phyloP scores from a whole-genome alignment of 805 yeast genomes.

The Candida gorgasii region DNA sequence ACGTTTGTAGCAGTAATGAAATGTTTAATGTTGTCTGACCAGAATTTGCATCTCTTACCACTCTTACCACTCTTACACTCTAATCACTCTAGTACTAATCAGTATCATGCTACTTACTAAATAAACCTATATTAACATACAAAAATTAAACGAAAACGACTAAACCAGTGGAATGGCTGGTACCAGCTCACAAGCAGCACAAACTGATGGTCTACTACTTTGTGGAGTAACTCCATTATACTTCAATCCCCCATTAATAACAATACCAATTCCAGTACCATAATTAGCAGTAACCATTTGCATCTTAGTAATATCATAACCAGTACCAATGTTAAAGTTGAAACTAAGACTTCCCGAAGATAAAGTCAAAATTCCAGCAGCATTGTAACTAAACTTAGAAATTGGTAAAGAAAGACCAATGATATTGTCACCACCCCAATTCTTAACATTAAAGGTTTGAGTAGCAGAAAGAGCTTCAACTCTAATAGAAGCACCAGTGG shows the following conservation, averaged over 20 bases:
- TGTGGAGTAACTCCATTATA: constrained; percentile 19
- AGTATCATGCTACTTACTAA: too few species aligned
- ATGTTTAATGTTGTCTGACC: too few species aligned
- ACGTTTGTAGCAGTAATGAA: too few species aligned
- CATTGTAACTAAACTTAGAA: constrained; percentile 9
- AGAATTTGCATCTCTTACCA: too few species aligned
- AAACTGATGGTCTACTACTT: constrained; percentile 17
- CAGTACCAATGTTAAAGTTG: constrained; percentile 19
- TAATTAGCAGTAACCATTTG: constrained; percentile 15
- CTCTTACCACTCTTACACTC: too few species aligned
- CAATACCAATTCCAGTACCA: constrained; percentile 19
- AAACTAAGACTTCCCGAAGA: constrained; percentile 9
- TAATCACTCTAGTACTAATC: too few species aligned
- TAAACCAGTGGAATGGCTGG: constrained; percentile 12
- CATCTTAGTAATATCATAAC: constrained; percentile 17
- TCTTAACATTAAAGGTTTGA: constrained; percentile 22
- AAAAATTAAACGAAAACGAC: background rate
- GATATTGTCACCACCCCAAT: constrained; percentile 18
- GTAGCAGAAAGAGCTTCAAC: constrained; percentile 18
- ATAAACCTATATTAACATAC: background rate
- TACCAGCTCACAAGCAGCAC: constrained; percentile 17
- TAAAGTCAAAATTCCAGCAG: constrained; percentile 13
- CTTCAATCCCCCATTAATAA: constrained; percentile 18
- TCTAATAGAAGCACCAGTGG: constrained; percentile 16
- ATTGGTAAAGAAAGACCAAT: constrained; percentile 17